phyloP scores from a whole-genome alignment of 139 green algal genomes.

The Micromonas commoda region DNA sequence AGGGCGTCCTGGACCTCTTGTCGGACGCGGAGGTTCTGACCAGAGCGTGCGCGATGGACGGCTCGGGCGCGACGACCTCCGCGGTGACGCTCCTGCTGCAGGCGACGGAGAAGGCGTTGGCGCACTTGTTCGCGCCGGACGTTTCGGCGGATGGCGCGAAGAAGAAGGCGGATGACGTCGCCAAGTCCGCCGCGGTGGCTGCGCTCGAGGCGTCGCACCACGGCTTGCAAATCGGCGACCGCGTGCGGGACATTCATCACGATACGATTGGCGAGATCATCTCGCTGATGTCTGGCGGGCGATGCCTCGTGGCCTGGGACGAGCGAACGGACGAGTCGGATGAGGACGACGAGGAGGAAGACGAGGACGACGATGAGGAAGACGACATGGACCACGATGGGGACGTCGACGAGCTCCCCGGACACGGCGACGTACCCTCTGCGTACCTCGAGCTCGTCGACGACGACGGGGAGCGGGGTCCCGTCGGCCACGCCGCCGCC shows the following conservation, averaged over 20 bases:
- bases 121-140: background rate
- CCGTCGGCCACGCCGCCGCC: too few species aligned
- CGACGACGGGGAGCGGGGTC: background rate
- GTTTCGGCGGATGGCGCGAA: background rate
- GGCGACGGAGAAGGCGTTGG: background rate
- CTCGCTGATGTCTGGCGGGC: background rate
- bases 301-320: background rate
- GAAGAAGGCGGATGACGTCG: background rate
- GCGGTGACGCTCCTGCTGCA: background rate
- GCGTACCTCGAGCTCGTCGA: background rate
- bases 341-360: background rate
- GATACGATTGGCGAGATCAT: background rate
- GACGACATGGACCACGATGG: background rate
- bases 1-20: background rate
- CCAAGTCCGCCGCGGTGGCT: too few species aligned
- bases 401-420: background rate
- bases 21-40: background rate
- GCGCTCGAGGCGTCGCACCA: background rate
- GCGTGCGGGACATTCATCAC: background rate
- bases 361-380: background rate
- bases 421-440: background rate
- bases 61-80: background rate
- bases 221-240: background rate
- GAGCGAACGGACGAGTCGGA: background rate
- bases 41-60: too few species aligned